Percentiles rank a stretch among this genome's conserved stretches.
phyloP scores from a whole-genome alignment of 495 filamentous ascomycete species.

The Apodospora peruviana region DNA sequence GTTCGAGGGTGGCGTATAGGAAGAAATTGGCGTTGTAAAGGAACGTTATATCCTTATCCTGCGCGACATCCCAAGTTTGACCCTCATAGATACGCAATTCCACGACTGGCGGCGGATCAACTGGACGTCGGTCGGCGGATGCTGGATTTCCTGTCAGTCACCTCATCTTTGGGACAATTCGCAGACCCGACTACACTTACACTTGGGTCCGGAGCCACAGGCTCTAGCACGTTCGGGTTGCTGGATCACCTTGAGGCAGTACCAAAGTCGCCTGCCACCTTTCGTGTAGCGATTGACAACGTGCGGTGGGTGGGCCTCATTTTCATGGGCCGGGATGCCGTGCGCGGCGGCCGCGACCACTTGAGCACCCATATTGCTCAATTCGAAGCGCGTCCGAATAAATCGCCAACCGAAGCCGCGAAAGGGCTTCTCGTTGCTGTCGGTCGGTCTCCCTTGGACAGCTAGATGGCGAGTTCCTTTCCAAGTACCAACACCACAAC shows the following conservation, averaged over 20 bases:
- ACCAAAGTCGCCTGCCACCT: slow-evolving; percentile 75
- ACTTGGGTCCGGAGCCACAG: slow-evolving; percentile 92
- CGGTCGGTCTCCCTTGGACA: neutral
- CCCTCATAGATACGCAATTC: slow-evolving; percentile 84
- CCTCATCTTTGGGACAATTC: slow-evolving; percentile 2
- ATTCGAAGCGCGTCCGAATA: neutral
- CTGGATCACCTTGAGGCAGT: slow-evolving; percentile 81
- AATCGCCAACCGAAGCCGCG: neutral
- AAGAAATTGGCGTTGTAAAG: slow-evolving; percentile 96
- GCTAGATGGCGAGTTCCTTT: neutral
- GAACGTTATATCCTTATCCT: slow-evolving; percentile 82
- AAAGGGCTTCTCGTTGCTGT: neutral
- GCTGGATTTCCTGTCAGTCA: slow-evolving; percentile 48
- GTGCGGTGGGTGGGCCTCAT: slow-evolving; percentile 8
- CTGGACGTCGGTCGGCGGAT: slow-evolving; percentile 90
- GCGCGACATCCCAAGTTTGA: slow-evolving; percentile 46
- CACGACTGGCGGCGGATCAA: slow-evolving; percentile 96
- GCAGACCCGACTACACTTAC: slow-evolving; percentile 44
- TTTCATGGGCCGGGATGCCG: slow-evolving; percentile 19
- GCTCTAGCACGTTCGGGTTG: slow-evolving; percentile 94
- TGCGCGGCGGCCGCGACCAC: slow-evolving; percentile 23
- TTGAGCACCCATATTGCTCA: slow-evolving; percentile 22
- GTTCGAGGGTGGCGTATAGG: slow-evolving; percentile 87
- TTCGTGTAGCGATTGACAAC: slow-evolving; percentile 57
- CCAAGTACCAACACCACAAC: too few species aligned